Evolutionary conservation across 441 rosid genomes (phyloP).

Genomic region (Sinapis alba): DNA sequence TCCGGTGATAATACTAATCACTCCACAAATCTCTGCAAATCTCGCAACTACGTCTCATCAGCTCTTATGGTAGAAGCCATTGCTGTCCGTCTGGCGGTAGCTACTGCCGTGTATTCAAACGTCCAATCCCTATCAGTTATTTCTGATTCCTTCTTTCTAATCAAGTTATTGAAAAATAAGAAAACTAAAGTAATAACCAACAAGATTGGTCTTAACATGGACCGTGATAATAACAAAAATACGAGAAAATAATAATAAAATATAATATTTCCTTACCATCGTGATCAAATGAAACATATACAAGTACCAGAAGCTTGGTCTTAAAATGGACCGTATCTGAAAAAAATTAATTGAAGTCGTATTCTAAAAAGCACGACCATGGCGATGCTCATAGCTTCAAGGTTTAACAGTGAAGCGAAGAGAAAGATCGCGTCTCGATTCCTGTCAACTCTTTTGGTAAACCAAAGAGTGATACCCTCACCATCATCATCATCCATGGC

Average conservation of each 20-base stretch:
- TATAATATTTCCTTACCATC: background rate
- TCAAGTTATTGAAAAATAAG: too few species aligned
- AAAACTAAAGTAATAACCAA: too few species aligned
- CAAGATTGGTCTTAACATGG: too few species aligned
- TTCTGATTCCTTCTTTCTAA: too few species aligned
- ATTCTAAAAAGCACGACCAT: slow-evolving; percentile 11
- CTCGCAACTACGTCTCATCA: too few species aligned
- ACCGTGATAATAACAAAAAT: too few species aligned
- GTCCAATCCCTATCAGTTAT: too few species aligned
- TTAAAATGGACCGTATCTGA: slow-evolving; percentile 20
- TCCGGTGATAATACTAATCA: too few species aligned
- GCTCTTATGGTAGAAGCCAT: too few species aligned
- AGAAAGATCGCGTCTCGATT: slow-evolving; percentile 28
- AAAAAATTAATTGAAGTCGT: slow-evolving; percentile 22
- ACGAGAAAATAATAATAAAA: background rate
- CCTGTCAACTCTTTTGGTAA: slow-evolving; percentile 13
- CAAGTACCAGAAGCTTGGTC: slow-evolving; percentile 6
- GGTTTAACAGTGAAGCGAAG: slow-evolving; percentile 22
- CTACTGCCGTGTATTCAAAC: too few species aligned
- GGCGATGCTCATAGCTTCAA: slow-evolving; percentile 39
- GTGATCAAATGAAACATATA: background rate
- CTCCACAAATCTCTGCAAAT: too few species aligned
- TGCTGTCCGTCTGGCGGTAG: too few species aligned
- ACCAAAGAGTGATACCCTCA: slow-evolving; percentile 4
- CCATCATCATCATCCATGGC: slow-evolving; percentile 28